phyloP scores from a whole-genome alignment of 2,329 filamentous ascomycete species.

The Sphaerulina musiva region DNA sequence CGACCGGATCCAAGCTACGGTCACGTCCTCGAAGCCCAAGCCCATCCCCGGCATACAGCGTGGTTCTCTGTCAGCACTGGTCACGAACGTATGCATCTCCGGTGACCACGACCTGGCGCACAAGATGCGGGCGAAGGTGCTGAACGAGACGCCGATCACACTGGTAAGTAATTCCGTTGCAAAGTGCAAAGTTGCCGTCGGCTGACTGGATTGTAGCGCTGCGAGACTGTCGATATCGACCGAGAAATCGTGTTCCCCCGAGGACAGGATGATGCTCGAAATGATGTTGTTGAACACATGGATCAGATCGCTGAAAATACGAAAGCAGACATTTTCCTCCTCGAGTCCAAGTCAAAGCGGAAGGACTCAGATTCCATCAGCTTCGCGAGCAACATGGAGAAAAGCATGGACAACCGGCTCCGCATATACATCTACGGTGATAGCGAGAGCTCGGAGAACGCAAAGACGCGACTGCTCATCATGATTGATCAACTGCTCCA shows the following conservation, averaged over 20 bases:
- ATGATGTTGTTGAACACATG: constrained; percentile 72
- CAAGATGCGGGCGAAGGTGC: constrained; percentile 79
- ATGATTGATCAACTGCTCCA: constrained; percentile 90
- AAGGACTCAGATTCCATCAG: constrained; percentile 72
- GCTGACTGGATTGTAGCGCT: constrained; percentile 57
- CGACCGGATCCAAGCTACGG: constrained; percentile 69
- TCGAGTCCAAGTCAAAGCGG: constrained; percentile 69
- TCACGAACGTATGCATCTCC: constrained; percentile 83
- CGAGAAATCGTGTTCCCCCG: constrained; percentile 76
- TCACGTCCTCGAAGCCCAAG: constrained; percentile 74
- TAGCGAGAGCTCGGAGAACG: constrained; percentile 89
- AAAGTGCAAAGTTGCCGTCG: neutral
- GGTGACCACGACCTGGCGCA: constrained; percentile 82
- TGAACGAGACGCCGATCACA: constrained; percentile 87
- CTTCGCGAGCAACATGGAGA: constrained; percentile 68
- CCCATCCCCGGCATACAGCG: constrained; percentile 48
- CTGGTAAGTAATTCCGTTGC: constrained; percentile 58
- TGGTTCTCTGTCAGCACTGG: constrained; percentile 45
- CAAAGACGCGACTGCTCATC: constrained; percentile 90
- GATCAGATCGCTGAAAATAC: constrained; percentile 82
- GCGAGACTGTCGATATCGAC: constrained; percentile 88
- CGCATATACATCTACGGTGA: constrained; percentile 93
- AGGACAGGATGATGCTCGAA: constrained; percentile 52
- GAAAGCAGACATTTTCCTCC: constrained; percentile 91
- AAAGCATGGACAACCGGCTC: constrained; percentile 78